Percentiles rank a stretch among this genome's conserved stretches.
These are phyloP conservation scores for Plantago major DNA, from an alignment of 257 asterid genomes.

Conservation along the genomic window DNA sequence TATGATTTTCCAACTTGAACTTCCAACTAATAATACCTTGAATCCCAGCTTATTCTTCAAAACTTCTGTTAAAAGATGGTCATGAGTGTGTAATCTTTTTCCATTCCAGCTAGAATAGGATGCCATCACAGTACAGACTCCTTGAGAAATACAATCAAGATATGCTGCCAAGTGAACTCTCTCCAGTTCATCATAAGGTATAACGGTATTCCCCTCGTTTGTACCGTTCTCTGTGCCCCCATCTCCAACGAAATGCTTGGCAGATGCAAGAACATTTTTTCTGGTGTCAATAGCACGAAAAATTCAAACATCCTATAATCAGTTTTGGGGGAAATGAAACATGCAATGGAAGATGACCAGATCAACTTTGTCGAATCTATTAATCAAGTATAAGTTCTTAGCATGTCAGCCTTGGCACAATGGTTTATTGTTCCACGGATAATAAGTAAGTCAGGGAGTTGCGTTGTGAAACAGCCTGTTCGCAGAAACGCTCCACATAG, in stretches of 20 bases:
- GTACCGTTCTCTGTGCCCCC: constrained; percentile 85
- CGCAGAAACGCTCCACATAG: no score
- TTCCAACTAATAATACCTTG: constrained; percentile 39
- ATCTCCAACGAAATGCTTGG: constrained; percentile 94
- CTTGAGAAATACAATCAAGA: constrained; percentile 74
- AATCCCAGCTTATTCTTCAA: constrained; percentile 87
- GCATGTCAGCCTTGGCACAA: no score
- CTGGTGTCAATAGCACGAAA: constrained; percentile 40
- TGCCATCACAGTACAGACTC: constrained; percentile 95
- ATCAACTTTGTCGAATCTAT: constrained; percentile 1
- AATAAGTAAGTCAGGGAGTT: neutral
- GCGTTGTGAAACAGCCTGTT: no score
- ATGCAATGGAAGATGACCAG: neutral
- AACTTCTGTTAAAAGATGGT: constrained; percentile 68
- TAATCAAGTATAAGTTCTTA: neutral
- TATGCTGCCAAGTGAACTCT: constrained; percentile 81
- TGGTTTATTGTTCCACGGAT: neutral
- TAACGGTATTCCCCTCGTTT: constrained; percentile 80
- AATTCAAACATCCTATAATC: constrained; percentile 14
- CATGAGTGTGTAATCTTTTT: constrained; percentile 50
- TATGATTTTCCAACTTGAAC: no score
- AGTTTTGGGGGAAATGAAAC: constrained; percentile 19
- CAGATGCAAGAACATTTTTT: constrained; percentile 70
- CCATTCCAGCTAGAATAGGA: constrained; percentile 92
- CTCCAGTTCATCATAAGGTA: constrained; percentile 69